Percentiles rank a stretch among this genome's conserved stretches.
These are phyloP conservation scores for Marasmius sp. DNA, from an alignment of 1,284 basidiomycete genomes.

Conservation along the genomic window DNA sequence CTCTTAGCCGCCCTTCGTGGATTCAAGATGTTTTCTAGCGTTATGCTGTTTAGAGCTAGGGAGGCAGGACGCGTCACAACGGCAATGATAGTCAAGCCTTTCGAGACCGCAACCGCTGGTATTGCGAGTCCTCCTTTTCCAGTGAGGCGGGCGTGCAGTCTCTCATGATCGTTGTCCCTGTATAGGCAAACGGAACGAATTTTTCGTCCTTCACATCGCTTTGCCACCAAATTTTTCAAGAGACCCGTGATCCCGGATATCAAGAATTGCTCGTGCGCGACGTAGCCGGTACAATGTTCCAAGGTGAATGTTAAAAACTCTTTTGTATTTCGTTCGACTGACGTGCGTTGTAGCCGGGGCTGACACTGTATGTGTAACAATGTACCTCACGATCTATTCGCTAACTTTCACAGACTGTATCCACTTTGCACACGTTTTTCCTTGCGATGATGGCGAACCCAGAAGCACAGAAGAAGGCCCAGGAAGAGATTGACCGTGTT, in stretches of 20 bases:
- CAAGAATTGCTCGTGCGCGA: background rate
- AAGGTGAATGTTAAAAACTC: background rate
- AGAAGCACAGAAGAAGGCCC: conserved; percentile 6
- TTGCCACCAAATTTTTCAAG: background rate
- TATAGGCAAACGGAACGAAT: background rate
- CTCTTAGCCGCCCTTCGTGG: background rate
- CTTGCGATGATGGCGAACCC: conserved; percentile 12
- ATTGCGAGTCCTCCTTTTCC: background rate
- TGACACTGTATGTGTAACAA: background rate
- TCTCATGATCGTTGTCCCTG: background rate
- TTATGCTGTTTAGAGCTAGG: background rate
- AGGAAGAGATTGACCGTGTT: conserved; percentile 3
- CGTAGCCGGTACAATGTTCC: background rate
- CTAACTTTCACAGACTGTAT: background rate
- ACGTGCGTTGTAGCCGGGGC: background rate
- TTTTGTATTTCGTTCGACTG: background rate
- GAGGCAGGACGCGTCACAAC: background rate
- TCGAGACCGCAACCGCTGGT: background rate
- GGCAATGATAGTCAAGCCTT: background rate
- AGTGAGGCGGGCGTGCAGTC: background rate
- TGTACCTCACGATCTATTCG: background rate
- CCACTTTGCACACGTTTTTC: conserved; percentile 13
- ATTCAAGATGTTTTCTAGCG: background rate
- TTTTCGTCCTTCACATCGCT: background rate
- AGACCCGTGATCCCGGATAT: background rate